Conservation (phyloP, 2,329 filamentous ascomycete species). For the Aspergillus hiratsukae region DNA sequence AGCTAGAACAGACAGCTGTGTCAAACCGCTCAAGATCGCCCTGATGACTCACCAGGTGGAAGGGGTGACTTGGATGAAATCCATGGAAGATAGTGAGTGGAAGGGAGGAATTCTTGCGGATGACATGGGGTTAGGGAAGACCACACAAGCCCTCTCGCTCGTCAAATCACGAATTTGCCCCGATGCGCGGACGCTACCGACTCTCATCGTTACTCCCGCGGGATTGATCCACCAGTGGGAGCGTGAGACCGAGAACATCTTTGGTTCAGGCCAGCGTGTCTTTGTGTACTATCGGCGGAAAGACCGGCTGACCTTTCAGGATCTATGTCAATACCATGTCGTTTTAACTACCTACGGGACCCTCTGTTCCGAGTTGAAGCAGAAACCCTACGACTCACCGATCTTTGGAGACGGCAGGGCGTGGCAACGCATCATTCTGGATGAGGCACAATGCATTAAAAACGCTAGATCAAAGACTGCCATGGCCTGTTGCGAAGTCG, state of each 20-base stretch:
- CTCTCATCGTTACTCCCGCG: conserved; percentile 76
- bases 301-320: conserved; percentile 55
- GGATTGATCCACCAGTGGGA: conserved; percentile 81
- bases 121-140: conserved; percentile 82
- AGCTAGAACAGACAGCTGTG: too few species aligned
- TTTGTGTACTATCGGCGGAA: conserved; percentile 65
- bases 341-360: conserved; percentile 77
- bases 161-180: conserved; percentile 63
- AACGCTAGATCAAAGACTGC: conserved; percentile 62
- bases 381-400: too few species aligned
- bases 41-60: conserved; percentile 80
- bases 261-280: conserved; percentile 55
- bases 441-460: conserved; percentile 79
- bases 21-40: conserved; percentile 53
- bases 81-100: conserved; percentile 65
- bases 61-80: conserved; percentile 70
- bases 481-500: conserved; percentile 55
- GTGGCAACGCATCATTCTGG: conserved; percentile 69
- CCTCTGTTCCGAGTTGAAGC: conserved; percentile 62
- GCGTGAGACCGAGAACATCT: conserved; percentile 68
- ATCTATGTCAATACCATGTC: conserved; percentile 64
- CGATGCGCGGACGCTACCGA: conserved; percentile 60
- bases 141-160: conserved; percentile 74
- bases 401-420: conserved; percentile 34
- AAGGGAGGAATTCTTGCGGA: conserved; percentile 75